Conservation (phyloP, 768 basidiomycete species). For the Phaffia tasmanica region DNA sequence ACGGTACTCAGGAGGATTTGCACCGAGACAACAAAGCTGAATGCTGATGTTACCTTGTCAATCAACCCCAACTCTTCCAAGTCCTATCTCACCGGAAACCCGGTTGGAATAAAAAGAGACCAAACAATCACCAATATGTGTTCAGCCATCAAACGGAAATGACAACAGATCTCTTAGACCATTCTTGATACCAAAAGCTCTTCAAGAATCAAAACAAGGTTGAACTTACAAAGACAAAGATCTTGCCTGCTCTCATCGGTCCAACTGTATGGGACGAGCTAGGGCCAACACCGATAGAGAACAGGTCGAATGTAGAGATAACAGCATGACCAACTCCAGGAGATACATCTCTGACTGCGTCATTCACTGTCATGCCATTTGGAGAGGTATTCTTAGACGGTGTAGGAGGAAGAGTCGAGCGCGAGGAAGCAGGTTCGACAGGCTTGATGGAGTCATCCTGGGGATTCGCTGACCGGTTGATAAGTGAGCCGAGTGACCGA, state of each 20-base stretch:
- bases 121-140: too few relatives aligned
- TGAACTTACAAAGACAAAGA: conserved; percentile 21
- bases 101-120: conserved; percentile 49
- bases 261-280: conserved; percentile 59
- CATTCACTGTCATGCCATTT: too few relatives aligned
- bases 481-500: too few relatives aligned
- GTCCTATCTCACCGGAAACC: conserved; percentile 43
- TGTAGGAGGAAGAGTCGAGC: too few relatives aligned
- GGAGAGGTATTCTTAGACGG: too few relatives aligned
- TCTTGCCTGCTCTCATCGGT: conserved; percentile 50
- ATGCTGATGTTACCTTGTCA: conserved; percentile 47
- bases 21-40: conserved; percentile 5
- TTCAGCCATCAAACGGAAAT: too few relatives aligned
- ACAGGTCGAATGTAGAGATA: conserved; percentile 84
- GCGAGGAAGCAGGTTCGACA: too few relatives aligned
- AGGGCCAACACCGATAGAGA: conserved; percentile 61
- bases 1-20: not conserved
- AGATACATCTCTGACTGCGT: too few relatives aligned
- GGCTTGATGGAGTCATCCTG: too few relatives aligned
- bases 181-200: not conserved
- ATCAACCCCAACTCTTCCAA: conserved; percentile 46
- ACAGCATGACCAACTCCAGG: conserved; percentile 46
- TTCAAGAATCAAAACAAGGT: not conserved
- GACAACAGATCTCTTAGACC: too few relatives aligned
- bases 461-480: too few relatives aligned